Evolutionary conservation across 176 grass and related monocot species (phyloP), one percentile per base, ranked within the genome.

Genomic region (Saccharum officinarum): DNA sequence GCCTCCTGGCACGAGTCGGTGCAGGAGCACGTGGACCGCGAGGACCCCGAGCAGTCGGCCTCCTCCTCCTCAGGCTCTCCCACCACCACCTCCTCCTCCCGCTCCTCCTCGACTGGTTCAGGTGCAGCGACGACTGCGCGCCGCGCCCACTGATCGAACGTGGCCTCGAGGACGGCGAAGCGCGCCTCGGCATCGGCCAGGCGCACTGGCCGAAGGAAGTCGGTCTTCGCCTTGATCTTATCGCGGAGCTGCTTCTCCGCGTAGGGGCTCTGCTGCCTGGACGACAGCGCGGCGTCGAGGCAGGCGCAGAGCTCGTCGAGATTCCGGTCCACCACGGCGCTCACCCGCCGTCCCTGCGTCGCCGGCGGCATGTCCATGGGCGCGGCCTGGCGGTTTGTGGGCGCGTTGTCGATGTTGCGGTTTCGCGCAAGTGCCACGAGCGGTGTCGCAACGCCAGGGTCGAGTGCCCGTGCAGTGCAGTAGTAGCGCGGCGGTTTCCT

Each of bases 21-120:
- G 80, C 89, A 90, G 39, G 84, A 90, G 47, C 89, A 90, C 38
- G 16, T 67, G 9, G 78, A 89, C 77, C 10, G 49, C 22, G 77
- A 65, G 25, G 72, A 83, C 79, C 7, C 57, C 7, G 59, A 73
- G 36, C 16, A 10, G 26, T 30, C 37, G 4, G 5, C 46, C 45
- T 57, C 67, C 45, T 65, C 73, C 67, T 26, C 44, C 17, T 15
- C 26, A 36, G 34, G 34, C 40, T 38, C 42, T 6, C 6, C 62
- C 61, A n/a, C 73, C 65, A 5, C 25, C 37, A 1, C 34, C 33
- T 31, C 67, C 49, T 57, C 54, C 44, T 45, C 40, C 45, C 15
- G 12, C 14, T 7, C 54, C 71, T 54, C 82, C 7, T 46, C 84
- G 3, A 73, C 67, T 3, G 59, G 8, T 4, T 50, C 18, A 10